A percentile compares a stretch with the other conserved stretches of the same genome.
Evolutionary conservation across 192 early-diverging fungal species (phyloP).

Genomic region (Umbelopsis isabellina): DNA sequence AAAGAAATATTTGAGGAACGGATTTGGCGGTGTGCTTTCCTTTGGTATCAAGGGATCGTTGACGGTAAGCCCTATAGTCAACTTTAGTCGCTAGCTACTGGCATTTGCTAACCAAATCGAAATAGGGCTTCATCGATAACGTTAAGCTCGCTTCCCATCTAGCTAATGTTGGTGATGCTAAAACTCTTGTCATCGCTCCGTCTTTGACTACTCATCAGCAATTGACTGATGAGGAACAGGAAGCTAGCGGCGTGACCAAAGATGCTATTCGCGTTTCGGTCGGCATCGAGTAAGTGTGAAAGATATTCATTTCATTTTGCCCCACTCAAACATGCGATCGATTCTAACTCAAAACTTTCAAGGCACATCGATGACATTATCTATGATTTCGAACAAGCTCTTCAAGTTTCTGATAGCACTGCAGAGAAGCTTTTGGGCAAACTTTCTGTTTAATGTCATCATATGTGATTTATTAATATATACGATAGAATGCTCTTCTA

Average conservation of each 20-base stretch:
- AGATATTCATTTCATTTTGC: constrained; percentile 25
- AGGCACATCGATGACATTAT: constrained; percentile 73
- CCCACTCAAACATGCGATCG: background rate
- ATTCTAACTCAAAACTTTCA: background rate
- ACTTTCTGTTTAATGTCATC: background rate
- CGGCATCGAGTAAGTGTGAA: constrained; percentile 74
- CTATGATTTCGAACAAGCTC: constrained; percentile 62
- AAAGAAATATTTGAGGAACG: constrained; percentile 79
- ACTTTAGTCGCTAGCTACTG: background rate
- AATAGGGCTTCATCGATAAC: constrained; percentile 67
- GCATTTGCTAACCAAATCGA: background rate
- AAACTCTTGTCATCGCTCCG: constrained; percentile 88
- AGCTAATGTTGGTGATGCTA: constrained; percentile 94
- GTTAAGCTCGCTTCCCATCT: constrained; percentile 87
- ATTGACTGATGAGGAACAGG: constrained; percentile 80
- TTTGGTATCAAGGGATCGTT: constrained; percentile 66
- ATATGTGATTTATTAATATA: too few relatives aligned
- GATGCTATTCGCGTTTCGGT: constrained; percentile 86
- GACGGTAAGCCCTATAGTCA: background rate
- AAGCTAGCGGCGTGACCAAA: constrained; percentile 72
- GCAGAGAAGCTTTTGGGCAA: background rate
- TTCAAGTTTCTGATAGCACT: constrained; percentile 27
- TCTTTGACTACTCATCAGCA: constrained; percentile 89
- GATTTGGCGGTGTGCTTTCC: constrained; percentile 87
- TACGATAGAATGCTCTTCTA: too few relatives aligned